Conservation (phyloP, 2,329 filamentous ascomycete genomes). For the Colletotrichum sp. region DNA sequence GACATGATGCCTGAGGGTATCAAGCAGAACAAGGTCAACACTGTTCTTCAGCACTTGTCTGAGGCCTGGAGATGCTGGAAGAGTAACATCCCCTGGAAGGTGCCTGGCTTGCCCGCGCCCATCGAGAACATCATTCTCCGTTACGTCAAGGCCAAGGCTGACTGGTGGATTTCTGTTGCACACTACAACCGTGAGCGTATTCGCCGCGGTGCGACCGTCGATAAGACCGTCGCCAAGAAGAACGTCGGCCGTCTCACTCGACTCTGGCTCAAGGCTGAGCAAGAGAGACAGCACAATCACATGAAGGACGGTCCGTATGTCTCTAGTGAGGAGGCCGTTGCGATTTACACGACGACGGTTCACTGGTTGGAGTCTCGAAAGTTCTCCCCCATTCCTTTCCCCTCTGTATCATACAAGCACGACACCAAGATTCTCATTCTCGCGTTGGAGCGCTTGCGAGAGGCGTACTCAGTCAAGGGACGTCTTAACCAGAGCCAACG, state of each 20-base stretch:
- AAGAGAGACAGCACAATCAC: constrained; percentile 98
- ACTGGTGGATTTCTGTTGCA: constrained; percentile 99
- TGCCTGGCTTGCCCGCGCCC: constrained; percentile 91
- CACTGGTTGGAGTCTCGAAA: constrained; percentile 99
- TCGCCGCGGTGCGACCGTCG: constrained; percentile 92
- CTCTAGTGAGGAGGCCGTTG: constrained; percentile 96
- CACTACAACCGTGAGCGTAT: constrained; percentile 99
- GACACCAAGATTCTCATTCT: constrained; percentile 99
- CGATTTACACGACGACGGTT: constrained; percentile 98
- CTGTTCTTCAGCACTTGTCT: constrained; percentile 93
- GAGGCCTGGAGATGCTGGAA: constrained; percentile 99
- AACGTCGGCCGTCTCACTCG: constrained; percentile 93
- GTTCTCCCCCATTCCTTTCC: constrained; percentile 98
- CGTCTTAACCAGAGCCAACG: constrained; percentile 96
- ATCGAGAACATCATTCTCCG: constrained; percentile 99
- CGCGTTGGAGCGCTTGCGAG: constrained; percentile 88
- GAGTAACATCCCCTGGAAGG: constrained; percentile 99
- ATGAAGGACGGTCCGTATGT: constrained; percentile 99
- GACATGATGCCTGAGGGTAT: constrained; percentile 99
- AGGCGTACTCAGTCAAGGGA: constrained; percentile 97
- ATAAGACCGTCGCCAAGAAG: constrained; percentile 99
- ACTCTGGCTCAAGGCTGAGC: constrained; percentile 96
- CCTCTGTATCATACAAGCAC: constrained; percentile 98
- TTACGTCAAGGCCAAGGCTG: constrained; percentile 98
- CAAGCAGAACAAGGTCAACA: constrained; percentile 99